phyloP scores from a whole-genome alignment of 139 green algal genomes.

The Micractinium sp. region DNA sequence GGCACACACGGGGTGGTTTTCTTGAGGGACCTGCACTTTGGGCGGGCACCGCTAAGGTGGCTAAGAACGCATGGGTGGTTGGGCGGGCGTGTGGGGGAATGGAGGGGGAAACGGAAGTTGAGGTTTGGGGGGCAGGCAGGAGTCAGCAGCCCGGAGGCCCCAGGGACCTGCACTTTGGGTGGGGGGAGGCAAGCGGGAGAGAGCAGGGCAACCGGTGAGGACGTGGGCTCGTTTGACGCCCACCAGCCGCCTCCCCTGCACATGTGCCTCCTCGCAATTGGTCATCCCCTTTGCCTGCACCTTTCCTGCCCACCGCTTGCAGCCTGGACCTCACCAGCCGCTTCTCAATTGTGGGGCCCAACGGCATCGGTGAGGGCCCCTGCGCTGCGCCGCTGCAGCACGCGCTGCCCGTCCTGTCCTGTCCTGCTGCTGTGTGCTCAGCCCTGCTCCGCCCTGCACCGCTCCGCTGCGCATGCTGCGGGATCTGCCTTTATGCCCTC shows the following conservation, averaged over 20 bases:
- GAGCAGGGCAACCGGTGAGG: no score
- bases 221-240: no score
- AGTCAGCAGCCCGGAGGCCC: no score
- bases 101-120: no score
- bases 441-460: background rate
- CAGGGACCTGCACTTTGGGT: no score
- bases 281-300: background rate
- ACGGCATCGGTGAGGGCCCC: conserved; percentile 58
- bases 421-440: background rate
- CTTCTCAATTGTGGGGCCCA: conserved; percentile 87
- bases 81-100: no score
- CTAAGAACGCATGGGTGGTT: no score
- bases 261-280: background rate
- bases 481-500: background rate
- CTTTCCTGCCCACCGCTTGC: background rate
- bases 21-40: no score
- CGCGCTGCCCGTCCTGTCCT: no score
- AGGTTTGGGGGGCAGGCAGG: no score
- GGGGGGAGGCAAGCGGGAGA: no score
- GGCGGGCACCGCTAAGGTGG: background rate
- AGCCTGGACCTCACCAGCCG: conserved; percentile 61
- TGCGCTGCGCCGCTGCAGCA: background rate
- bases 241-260: background rate
- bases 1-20: no score
- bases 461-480: background rate